These are phyloP conservation scores for Aphanomyces invadans DNA, from an alignment of 352 stramenopile species.

Conservation along the genomic window DNA sequence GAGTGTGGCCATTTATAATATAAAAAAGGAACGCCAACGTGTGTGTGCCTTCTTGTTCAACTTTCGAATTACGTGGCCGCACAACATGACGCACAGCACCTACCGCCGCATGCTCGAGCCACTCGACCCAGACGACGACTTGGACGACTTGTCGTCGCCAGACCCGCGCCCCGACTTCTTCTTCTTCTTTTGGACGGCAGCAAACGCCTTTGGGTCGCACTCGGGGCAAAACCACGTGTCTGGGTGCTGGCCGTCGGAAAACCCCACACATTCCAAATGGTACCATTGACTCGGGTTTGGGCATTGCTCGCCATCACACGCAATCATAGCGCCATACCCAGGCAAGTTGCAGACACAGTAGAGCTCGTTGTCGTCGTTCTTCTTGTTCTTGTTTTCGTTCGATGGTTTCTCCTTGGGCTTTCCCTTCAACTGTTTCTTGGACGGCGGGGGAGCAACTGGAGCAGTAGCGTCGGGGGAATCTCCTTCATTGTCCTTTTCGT, in stretches of 20 bases:
- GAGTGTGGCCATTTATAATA: background rate
- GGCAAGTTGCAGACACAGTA: slow-evolving; percentile 84
- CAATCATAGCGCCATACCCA: slow-evolving; percentile 86
- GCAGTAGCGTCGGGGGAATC: background rate
- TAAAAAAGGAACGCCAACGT: background rate
- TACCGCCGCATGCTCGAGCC: background rate
- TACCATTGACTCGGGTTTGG: slow-evolving; percentile 84
- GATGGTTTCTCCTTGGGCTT: background rate
- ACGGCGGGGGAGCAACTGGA: background rate
- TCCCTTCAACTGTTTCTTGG: slow-evolving; percentile 7
- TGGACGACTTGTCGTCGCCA: background rate
- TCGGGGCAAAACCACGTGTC: slow-evolving; percentile 83
- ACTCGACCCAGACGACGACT: background rate
- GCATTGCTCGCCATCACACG: slow-evolving; percentile 81
- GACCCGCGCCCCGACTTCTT: slow-evolving; percentile 39
- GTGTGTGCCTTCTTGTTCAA: too few relatives aligned
- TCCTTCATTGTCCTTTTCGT: slow-evolving; percentile 11
- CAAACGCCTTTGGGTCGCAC: slow-evolving; percentile 76
- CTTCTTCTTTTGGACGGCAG: slow-evolving; percentile 75
- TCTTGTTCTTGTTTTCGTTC: slow-evolving; percentile 28
- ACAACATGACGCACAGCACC: background rate
- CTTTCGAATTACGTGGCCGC: too few relatives aligned
- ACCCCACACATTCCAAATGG: slow-evolving; percentile 77
- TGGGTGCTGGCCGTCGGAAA: slow-evolving; percentile 68
- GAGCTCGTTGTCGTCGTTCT: slow-evolving; percentile 81